Percentiles rank a stretch among this genome's conserved stretches.
Evolutionary conservation across 257 asterid species (phyloP).

Genomic region (Nemophila menziesii): DNA sequence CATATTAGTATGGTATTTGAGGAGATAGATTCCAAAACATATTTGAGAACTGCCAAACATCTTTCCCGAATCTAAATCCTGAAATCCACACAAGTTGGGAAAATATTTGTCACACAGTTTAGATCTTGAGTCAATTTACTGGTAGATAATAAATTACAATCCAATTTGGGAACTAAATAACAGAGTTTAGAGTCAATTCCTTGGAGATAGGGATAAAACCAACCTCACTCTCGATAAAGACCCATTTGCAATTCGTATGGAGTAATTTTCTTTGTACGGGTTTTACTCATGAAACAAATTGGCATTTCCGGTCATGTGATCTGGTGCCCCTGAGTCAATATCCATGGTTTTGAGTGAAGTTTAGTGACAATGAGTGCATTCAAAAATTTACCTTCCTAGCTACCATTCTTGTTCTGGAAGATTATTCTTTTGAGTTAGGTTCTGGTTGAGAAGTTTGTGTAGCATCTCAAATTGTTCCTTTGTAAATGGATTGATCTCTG

Average conservation of each 20-base stretch:
- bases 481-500: neutral
- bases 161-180: neutral
- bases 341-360: neutral
- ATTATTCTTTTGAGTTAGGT: neutral
- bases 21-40: neutral
- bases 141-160: neutral
- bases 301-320: neutral
- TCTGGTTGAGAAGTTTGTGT: neutral
- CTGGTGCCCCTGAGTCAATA: neutral
- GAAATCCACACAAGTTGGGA: conserved; percentile 4
- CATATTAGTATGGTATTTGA: neutral
- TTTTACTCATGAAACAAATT: too few relatives aligned
- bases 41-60: neutral
- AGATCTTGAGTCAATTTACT: conserved; percentile 2
- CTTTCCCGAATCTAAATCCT: conserved; percentile 1
- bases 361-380: neutral
- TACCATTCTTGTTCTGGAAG: neutral
- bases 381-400: neutral
- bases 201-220: conserved; percentile 1
- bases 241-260: conserved; percentile 1
- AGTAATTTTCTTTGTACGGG: neutral
- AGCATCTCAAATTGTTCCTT: neutral
- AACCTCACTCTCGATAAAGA: neutral
- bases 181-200: neutral
- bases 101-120: conserved; percentile 4